Conservation (phyloP, 1,284 basidiomycete species). For the Apiotrichum gracile region DNA sequence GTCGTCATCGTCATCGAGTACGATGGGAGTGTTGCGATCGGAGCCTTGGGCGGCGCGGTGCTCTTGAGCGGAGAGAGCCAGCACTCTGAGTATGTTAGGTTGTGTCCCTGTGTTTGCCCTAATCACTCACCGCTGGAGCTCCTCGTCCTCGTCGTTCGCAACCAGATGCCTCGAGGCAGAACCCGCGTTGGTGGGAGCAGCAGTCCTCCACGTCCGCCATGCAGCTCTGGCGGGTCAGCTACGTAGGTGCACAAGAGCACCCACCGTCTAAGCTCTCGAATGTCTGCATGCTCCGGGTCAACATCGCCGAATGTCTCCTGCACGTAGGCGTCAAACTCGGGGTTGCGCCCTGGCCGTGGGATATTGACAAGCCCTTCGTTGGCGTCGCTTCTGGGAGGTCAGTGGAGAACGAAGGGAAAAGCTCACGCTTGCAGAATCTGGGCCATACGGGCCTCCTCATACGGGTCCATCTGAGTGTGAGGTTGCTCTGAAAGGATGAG, state of each 20-base stretch:
- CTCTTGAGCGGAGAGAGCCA: conserved; percentile 26
- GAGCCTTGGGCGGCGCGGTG: conserved; percentile 3
- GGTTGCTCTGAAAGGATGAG: neutral
- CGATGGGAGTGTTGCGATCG: conserved; percentile 1
- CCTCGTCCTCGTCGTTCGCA: conserved; percentile 25
- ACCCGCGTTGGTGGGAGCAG: conserved; percentile 13
- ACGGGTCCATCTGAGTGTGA: neutral
- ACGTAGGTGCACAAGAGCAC: neutral
- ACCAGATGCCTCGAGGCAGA: neutral
- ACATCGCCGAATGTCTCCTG: conserved; percentile 15
- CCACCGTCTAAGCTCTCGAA: conserved; percentile 29
- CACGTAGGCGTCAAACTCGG: conserved; percentile 34
- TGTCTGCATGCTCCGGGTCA: conserved; percentile 18
- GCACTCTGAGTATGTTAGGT: conserved; percentile 11
- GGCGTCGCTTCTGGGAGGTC: neutral
- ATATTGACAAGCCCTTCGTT: neutral
- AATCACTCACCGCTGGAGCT: conserved; percentile 28
- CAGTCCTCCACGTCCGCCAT: conserved; percentile 36
- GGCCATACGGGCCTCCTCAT: conserved; percentile 1
- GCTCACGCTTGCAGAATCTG: neutral
- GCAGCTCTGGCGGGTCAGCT: conserved; percentile 24
- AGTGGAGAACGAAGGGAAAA: neutral
- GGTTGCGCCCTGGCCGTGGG: conserved; percentile 26
- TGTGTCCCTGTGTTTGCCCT: neutral
- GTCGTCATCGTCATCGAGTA: conserved; percentile 29